Conservation (phyloP, 306 rosid genomes). For the Benincasa hispida region DNA sequence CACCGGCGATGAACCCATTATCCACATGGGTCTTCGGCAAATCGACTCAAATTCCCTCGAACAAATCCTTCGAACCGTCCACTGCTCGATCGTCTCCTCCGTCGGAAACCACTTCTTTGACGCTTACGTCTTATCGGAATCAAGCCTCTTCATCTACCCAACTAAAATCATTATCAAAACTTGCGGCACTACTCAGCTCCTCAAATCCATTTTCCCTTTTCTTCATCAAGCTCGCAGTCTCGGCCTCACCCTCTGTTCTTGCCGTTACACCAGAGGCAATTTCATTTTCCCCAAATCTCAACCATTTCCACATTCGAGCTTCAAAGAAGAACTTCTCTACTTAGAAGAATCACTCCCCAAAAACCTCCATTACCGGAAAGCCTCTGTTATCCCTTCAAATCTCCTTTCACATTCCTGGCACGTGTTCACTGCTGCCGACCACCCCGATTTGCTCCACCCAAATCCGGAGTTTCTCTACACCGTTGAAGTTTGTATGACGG, state of each 20-base stretch:
- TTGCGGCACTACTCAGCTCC: constrained; percentile 97
- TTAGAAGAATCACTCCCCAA: constrained; percentile 45
- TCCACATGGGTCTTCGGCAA: constrained; percentile 47
- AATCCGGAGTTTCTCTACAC: constrained; percentile 33
- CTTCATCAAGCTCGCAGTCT: constrained; percentile 40
- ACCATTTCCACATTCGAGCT: constrained; percentile 74
- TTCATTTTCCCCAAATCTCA: constrained; percentile 74
- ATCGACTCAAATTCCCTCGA: constrained; percentile 51
- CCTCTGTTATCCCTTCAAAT: constrained; percentile 73
- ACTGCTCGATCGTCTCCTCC: constrained; percentile 91
- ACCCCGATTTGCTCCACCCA: neutral
- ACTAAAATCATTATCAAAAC: constrained; percentile 90
- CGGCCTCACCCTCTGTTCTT: constrained; percentile 36
- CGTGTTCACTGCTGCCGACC: constrained; percentile 53
- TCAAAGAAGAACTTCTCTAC: constrained; percentile 63
- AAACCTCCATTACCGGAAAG: constrained; percentile 45
- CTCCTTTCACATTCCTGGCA: constrained; percentile 72
- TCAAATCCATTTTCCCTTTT: constrained; percentile 67
- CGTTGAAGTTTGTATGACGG: constrained; percentile 90
- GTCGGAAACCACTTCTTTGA: constrained; percentile 74
- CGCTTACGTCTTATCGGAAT: constrained; percentile 83
- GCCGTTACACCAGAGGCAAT: constrained; percentile 75
- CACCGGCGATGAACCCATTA: neutral
- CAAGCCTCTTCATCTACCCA: constrained; percentile 94
- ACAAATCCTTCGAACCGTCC: constrained; percentile 56